Evolutionary conservation across 1,284 basidiomycete species (phyloP), one percentile per base, ranked within the genome.

Genomic region (Sanguinoderma infundibulare): DNA sequence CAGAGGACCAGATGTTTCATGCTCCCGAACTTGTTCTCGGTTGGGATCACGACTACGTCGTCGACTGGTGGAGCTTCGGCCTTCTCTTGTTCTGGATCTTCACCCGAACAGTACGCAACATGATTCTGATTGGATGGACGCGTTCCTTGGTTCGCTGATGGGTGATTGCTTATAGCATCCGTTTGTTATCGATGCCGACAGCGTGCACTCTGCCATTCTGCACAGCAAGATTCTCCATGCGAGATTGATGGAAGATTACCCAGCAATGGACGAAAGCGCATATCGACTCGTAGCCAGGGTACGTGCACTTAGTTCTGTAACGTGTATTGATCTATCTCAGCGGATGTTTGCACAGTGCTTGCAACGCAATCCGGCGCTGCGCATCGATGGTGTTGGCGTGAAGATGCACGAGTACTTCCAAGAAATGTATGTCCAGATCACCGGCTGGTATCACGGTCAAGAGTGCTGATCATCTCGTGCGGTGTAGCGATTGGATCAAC

Each of bases 41-140:
- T 0, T 86, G 89, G 80, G 78, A 84, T 12, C 90, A 93, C 70
- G 87, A 88, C 54, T 87, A 83, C 62, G 82, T 87, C 12, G 90
- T 91, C n/a, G 94, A 96, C 72, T 89, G 87, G 77, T 96, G 92
- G 92, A 83, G 85, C 1, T 87, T 94, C 61, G 94, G 93, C 1
- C 83, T 90, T 67, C 79, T 95, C 68, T 72, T 95, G 14, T 87
- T 87, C 69, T 91, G 89, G 71, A 87, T 93, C 79, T 74, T 86
- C 47, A 81, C 81, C 22, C 87, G 87, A 30, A 78, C 75, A 69
- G 87, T 88, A 57, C 26, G 62, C 30, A 26, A 28, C 10, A 2
- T 15, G 2, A 24, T 60, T 15, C 6, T 12, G 9, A 5, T 20
- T 17, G 20, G 12, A 42, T 46, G 3, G 8, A n/a, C 30, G 5